Base-by-base conservation (phyloP, 805 yeast species). In the Candida insectorum region DNA sequence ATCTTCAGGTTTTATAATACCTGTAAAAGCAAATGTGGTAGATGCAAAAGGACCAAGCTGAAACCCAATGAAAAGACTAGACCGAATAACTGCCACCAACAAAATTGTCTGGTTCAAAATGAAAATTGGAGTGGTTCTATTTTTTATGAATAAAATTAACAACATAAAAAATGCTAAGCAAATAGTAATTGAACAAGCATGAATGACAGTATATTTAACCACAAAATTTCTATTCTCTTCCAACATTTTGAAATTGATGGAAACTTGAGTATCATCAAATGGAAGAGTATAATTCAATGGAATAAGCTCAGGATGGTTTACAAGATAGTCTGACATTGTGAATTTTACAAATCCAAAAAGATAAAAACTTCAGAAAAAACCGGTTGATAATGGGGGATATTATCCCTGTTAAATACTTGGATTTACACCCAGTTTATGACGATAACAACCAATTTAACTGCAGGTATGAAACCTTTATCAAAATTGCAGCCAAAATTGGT, bases 21-120 rank as follows among this genome's bases (percentile, higher is more conserved):
- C 60, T 0, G 66, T 55, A 36, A 58, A 49, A 11, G 62, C 58
- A 19, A 71, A 69, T 1, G 81, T 60, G 1, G 77, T 34, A 0
- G 79, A 60, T 18, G 71, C 62, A 43, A 71, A 74, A 1, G 77
- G 68, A 8, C 83, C 75, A 21, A 70, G 48, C 20, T 35, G 32
- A 16, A 30, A 43, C 9, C 60, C 68, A 18, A 83, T 47, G 56
- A 72, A 79, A 5, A 88, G 57, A 2, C 74, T 70, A 1, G 88
- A 74, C 33, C 84, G 81, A 11, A 87, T 36, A 4, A 81, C 54
- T 33, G 81, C 58, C 4, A 78, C 51, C 2, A 75, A 31, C 33
- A 91, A 62, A 21, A 84, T 75, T 2, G 67, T 31, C 51, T 79
- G 79, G 56, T 89, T 88, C 28, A 87, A 58, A n/a, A 79, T 54